These are phyloP conservation scores for Podila minutissima DNA, from an alignment of 192 early-diverging fungal species.

Conservation along the genomic window DNA sequence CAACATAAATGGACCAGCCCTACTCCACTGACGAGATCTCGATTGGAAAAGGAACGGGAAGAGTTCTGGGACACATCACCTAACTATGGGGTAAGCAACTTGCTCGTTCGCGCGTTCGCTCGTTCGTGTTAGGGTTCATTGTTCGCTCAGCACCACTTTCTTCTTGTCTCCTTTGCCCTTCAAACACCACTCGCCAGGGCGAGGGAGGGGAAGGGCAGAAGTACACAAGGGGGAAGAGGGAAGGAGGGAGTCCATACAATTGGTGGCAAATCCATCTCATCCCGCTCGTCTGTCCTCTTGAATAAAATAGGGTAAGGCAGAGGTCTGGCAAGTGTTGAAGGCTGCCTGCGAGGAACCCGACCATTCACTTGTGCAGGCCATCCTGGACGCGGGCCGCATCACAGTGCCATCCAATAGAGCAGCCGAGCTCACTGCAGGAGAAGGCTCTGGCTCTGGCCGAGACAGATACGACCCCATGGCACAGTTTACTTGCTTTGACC, in stretches of 20 bases:
- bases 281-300: not conserved
- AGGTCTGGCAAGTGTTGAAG: slow-evolving; percentile 7
- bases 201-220: too few species aligned
- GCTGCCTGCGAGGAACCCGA: slow-evolving; percentile 9
- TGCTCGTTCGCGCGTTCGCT: not conserved
- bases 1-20: not conserved
- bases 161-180: not conserved
- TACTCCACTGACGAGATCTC: slow-evolving; percentile 5
- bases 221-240: too few species aligned
- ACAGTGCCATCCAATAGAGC: slow-evolving; percentile 5
- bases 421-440: not conserved
- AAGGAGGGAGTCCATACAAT: too few species aligned
- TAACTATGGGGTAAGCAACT: slow-evolving; percentile 2
- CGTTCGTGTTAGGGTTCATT: not conserved
- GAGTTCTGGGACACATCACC: slow-evolving; percentile 13
- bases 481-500: slow-evolving; percentile 1
- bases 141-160: not conserved
- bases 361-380: not conserved
- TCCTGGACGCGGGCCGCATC: slow-evolving; percentile 7
- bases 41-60: not conserved
- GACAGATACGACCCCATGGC: not conserved
- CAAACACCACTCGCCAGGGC: not conserved
- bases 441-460: not conserved
- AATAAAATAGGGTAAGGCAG: not conserved
- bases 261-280: not conserved